Conservation (phyloP, 306 rosid species). For the Lablab purpureus region DNA sequence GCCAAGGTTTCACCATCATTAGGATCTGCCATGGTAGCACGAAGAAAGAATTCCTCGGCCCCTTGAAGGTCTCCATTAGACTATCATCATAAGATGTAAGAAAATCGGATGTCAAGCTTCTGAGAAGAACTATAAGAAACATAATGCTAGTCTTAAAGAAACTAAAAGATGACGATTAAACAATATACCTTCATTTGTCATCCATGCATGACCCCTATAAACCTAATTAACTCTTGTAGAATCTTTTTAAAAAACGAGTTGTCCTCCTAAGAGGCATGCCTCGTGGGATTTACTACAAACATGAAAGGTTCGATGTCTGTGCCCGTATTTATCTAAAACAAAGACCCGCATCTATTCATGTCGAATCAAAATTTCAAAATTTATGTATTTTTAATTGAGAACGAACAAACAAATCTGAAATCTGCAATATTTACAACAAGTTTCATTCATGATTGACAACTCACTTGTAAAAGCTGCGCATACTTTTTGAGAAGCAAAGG, state of each 20-base stretch:
- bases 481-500: conserved; percentile 74
- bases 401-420: conserved; percentile 20
- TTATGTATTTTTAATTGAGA: background rate
- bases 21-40: conserved; percentile 74
- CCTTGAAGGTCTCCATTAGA: conserved; percentile 72
- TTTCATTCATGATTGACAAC: conserved; percentile 25
- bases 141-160: conserved; percentile 15
- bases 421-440: background rate
- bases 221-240: background rate
- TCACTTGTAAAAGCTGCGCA: conserved; percentile 74
- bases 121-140: conserved; percentile 21
- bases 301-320: background rate
- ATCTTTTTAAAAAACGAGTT: background rate
- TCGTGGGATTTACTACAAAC: background rate
- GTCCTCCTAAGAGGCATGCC: background rate
- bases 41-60: conserved; percentile 81
- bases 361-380: conserved; percentile 29
- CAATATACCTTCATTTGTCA: background rate
- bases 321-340: conserved; percentile 9
- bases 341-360: conserved; percentile 1
- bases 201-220: background rate
- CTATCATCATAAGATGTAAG: conserved; percentile 53
- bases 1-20: conserved; percentile 69
- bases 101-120: conserved; percentile 31
- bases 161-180: conserved; percentile 9